Conservation (phyloP, 202 grass and related monocot species). For the Musa balbisiana region DNA sequence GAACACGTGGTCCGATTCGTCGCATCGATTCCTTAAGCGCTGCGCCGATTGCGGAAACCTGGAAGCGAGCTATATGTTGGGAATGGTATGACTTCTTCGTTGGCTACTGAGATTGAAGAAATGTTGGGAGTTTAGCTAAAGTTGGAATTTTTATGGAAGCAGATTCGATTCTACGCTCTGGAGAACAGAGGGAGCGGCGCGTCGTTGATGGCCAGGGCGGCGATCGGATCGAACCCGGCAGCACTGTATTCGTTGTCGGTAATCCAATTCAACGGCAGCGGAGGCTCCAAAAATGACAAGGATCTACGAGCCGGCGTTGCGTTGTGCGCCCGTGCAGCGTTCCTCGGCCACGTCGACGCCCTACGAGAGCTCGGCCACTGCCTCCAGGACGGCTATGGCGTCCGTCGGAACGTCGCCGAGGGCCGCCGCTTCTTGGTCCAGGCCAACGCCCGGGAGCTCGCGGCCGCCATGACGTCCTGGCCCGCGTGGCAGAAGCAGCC, state of each 20-base stretch:
- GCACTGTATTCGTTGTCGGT: slow-evolving; percentile 76
- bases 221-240: slow-evolving; percentile 56
- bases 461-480: slow-evolving; percentile 30
- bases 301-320: slow-evolving; percentile 64
- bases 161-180: slow-evolving; percentile 81
- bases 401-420: slow-evolving; percentile 48
- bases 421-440: slow-evolving; percentile 62
- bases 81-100: slow-evolving; percentile 43
- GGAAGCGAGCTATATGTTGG: slow-evolving; percentile 83
- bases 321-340: slow-evolving; percentile 65
- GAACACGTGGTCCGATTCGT: slow-evolving; percentile 54
- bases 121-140: not conserved
- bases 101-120: not conserved
- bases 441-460: slow-evolving; percentile 63
- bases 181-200: slow-evolving; percentile 55
- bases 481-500: slow-evolving; percentile 1
- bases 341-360: slow-evolving; percentile 71
- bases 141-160: not conserved
- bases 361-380: slow-evolving; percentile 92
- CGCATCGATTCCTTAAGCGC: slow-evolving; percentile 50
- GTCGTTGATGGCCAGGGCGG: slow-evolving; percentile 60
- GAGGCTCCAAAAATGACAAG: slow-evolving; percentile 63
- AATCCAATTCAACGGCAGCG: slow-evolving; percentile 90
- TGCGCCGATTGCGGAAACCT: slow-evolving; percentile 65
- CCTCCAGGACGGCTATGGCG: slow-evolving; percentile 92